Evolutionary conservation across 371 early-diverging fungal genomes (phyloP).

Genomic region (Coemansia sp.): DNA sequence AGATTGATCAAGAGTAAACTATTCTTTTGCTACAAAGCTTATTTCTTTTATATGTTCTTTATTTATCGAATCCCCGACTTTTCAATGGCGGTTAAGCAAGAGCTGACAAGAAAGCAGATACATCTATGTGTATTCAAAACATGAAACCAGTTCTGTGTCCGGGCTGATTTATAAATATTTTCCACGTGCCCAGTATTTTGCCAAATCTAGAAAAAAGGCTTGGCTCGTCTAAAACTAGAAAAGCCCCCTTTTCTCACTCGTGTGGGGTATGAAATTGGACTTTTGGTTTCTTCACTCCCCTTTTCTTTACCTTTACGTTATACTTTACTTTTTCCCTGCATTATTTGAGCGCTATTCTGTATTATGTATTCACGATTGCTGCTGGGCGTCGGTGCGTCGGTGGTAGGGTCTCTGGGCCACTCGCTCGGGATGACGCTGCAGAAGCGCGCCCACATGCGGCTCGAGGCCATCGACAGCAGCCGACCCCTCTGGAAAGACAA

Average conservation of each 20-base stretch:
- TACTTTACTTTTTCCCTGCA: not conserved
- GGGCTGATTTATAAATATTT: not conserved
- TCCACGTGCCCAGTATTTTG: not conserved
- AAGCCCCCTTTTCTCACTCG: not conserved
- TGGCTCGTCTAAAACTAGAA: not conserved
- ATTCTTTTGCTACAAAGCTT: not conserved
- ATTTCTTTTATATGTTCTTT: not conserved
- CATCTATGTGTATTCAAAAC: not conserved
- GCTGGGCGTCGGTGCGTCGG: slow-evolving; percentile 57
- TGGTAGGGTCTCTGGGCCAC: slow-evolving; percentile 61
- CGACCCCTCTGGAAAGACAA: slow-evolving; percentile 38
- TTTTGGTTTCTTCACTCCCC: not conserved
- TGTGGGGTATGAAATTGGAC: not conserved
- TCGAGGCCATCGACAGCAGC: slow-evolving; percentile 4
- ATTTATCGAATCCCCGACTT: not conserved
- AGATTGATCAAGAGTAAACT: slow-evolving; percentile 46
- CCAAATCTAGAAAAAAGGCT: not conserved
- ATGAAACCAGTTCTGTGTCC: not conserved
- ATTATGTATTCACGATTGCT: slow-evolving; percentile 31
- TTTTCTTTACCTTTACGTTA: not conserved
- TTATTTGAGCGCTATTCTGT: not conserved
- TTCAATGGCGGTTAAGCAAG: not conserved
- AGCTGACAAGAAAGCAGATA: not conserved
- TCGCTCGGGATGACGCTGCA: slow-evolving; percentile 75
- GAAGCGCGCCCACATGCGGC: slow-evolving; percentile 47